phyloP scores from a whole-genome alignment of 2,329 filamentous ascomycete genomes.

The Colletotrichum orchidophilum region DNA sequence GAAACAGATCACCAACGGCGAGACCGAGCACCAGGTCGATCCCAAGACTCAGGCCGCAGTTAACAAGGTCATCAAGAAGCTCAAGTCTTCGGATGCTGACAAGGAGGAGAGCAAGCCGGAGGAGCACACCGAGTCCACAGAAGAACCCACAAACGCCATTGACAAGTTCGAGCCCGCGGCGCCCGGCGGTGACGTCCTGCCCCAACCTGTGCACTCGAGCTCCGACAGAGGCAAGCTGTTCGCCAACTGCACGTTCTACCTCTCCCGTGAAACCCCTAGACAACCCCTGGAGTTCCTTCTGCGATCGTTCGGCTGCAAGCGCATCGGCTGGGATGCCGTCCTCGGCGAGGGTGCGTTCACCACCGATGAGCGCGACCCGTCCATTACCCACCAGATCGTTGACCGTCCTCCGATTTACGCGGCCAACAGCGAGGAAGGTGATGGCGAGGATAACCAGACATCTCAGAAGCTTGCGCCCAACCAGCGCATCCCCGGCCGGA shows the following conservation, averaged over 20 bases:
- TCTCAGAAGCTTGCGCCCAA: conserved; percentile 67
- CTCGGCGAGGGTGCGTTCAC: conserved; percentile 94
- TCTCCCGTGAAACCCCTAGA: conserved; percentile 92
- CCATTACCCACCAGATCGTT: conserved; percentile 96
- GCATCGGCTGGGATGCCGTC: conserved; percentile 92
- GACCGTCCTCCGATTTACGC: conserved; percentile 83
- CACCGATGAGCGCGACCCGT: conserved; percentile 83
- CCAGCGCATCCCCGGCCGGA: conserved; percentile 86
- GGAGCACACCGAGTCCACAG: conserved; percentile 50
- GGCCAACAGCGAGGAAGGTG: conserved; percentile 41
- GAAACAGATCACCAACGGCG: conserved; percentile 61
- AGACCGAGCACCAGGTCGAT: conserved; percentile 62
- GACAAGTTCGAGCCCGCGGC: conserved; percentile 92
- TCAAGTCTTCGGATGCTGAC: conserved; percentile 64
- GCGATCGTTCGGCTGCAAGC: conserved; percentile 93
- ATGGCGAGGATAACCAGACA: conserved; percentile 69
- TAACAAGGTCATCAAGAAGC: conserved; percentile 73
- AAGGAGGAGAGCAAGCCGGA: conserved; percentile 52
- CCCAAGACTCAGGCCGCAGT: conserved; percentile 73
- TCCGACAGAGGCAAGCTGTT: conserved; percentile 81
- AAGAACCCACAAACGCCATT: conserved; percentile 67
- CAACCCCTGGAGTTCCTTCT: conserved; percentile 93
- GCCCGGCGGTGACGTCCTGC: conserved; percentile 84
- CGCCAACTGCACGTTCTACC: conserved; percentile 87
- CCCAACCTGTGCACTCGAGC: conserved; percentile 76